Evolutionary conservation across 2,329 filamentous ascomycete species (phyloP), one percentile per base, ranked within the genome.

Genomic region (Xylariales sp.): DNA sequence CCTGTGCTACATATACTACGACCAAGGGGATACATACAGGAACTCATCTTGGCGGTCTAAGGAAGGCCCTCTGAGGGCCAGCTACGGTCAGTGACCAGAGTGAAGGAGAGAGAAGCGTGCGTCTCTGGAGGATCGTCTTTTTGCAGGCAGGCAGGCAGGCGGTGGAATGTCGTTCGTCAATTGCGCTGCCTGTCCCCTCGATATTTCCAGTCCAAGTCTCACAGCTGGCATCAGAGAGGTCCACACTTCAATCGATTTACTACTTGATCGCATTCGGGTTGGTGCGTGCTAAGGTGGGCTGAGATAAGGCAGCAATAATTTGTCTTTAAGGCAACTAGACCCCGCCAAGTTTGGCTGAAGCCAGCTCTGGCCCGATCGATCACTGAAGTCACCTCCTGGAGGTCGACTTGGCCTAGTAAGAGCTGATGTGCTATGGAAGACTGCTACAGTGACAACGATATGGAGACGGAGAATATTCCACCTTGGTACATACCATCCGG

Each of bases 41-140:
- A 48, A 42, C 46, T 48, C 46, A 48, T 48, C 38, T 41, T 42
- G 44, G 21, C 35, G 31, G 42, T 8, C 28, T 34, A 25, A 41
- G 27, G 15, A 15, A 31, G 40, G 43, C 46, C 46, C 46, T 40
- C 31, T 28, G 35, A 37, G 46, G 46, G 46, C 46, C 32, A 34
- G 24, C 36, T 41, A 22, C 22, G 20, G 21, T 31, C 35, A 35
- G 40, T 31, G 40, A 29, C 39, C 43, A 31, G 21, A 39, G 14
- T 39, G 12, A 16, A 21, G 29, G 18, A 34, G 37, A 29, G 12
- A 34, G 14, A 31, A 37, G 27, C 24, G 14, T 15, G 33, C 22
- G 12, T n/a, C n/a, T 7, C 16, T n/a, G 34, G 20, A 16, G 28
- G 22, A 19, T 38, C 34, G 25, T 20, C 25, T 12, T 31, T 21